phyloP scores from a whole-genome alignment of 495 filamentous ascomycete species.

The Lasiosphaeria ovina region DNA sequence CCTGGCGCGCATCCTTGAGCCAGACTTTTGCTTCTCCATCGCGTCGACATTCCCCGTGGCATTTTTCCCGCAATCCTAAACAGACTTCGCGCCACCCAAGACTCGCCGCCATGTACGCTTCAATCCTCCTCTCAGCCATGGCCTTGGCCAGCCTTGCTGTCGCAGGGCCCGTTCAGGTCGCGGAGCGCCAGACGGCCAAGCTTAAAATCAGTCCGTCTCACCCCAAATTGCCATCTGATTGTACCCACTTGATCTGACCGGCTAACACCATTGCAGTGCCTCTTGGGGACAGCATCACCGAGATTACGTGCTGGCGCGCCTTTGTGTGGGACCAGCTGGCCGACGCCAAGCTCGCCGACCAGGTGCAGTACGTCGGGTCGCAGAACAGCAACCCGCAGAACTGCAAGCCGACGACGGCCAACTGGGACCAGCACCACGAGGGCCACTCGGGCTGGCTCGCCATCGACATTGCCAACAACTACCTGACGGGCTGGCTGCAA shows the following conservation, averaged over 20 bases:
- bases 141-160: slow-evolving; percentile 13
- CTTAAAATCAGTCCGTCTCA: slow-evolving; percentile 18
- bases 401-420: slow-evolving; percentile 28
- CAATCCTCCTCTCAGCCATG: slow-evolving; percentile 12
- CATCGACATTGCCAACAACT: slow-evolving; percentile 44
- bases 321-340: slow-evolving; percentile 38
- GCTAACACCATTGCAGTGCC: slow-evolving; percentile 28
- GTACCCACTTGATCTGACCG: neutral
- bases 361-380: slow-evolving; percentile 43
- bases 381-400: slow-evolving; percentile 37
- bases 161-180: slow-evolving; percentile 19
- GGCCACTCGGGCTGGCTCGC: slow-evolving; percentile 45
- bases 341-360: slow-evolving; percentile 23
- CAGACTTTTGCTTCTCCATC: neutral
- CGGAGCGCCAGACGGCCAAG: slow-evolving; percentile 22
- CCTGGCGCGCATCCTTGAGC: neutral
- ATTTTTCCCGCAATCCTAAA: neutral
- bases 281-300: slow-evolving; percentile 42
- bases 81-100: neutral
- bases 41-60: neutral
- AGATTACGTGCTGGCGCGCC: slow-evolving; percentile 44
- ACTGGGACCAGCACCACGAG: slow-evolving; percentile 41
- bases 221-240: neutral
- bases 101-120: slow-evolving; percentile 14
- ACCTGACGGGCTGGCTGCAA: slow-evolving; percentile 39